Conservation (phyloP, 495 filamentous ascomycete species). For the Talaromyces ruber region DNA sequence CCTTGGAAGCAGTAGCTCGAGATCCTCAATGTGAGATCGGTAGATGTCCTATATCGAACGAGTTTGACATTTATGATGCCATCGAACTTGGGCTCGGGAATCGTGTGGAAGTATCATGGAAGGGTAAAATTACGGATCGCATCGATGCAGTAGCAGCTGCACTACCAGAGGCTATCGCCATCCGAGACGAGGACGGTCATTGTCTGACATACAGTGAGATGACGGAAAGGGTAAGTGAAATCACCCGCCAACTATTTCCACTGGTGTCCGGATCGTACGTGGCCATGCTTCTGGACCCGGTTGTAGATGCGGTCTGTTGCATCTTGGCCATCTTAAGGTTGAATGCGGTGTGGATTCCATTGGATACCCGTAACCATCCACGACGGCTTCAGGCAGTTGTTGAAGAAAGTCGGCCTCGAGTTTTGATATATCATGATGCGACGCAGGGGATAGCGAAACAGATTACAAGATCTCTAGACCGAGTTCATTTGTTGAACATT, state of each 20-base stretch:
- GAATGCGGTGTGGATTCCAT: slow-evolving; percentile 41
- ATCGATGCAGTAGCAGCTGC: slow-evolving; percentile 16
- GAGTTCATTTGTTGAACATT: neutral
- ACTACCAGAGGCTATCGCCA: slow-evolving; percentile 7
- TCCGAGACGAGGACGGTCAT: slow-evolving; percentile 12
- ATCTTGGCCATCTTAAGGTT: slow-evolving; percentile 44
- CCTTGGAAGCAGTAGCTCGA: slow-evolving; percentile 12
- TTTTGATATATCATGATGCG: slow-evolving; percentile 9
- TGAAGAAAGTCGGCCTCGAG: slow-evolving; percentile 11
- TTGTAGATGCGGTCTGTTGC: slow-evolving; percentile 38
- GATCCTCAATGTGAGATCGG: slow-evolving; percentile 15
- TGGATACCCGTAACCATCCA: slow-evolving; percentile 34
- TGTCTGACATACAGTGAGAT: slow-evolving; percentile 11
- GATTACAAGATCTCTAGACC: neutral
- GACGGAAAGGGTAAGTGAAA: slow-evolving; percentile 4
- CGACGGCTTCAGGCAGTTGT: slow-evolving; percentile 21
- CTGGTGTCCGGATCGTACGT: slow-evolving; percentile 17
- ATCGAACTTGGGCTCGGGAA: neutral
- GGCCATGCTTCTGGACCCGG: slow-evolving; percentile 15
- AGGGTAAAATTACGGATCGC: slow-evolving; percentile 23
- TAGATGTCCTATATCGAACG: slow-evolving; percentile 6
- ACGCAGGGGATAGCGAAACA: slow-evolving; percentile 6
- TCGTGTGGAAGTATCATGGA: slow-evolving; percentile 14
- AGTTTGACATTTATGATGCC: slow-evolving; percentile 1
- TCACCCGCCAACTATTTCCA: slow-evolving; percentile 14